Base-by-base conservation (phyloP, 257 asterid genomes). In the Jacaranda mimosifolia region DNA sequence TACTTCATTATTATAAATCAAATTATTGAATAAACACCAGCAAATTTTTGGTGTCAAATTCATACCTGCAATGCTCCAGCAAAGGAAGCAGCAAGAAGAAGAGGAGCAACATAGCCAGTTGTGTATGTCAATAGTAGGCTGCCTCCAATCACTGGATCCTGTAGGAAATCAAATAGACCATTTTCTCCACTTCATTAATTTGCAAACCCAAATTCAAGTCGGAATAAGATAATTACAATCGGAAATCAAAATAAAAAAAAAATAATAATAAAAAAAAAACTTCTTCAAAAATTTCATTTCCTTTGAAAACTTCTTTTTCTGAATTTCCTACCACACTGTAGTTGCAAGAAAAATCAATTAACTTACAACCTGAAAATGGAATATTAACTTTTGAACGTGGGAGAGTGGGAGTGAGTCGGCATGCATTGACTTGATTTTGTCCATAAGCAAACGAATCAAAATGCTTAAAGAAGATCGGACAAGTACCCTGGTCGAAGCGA, bases 41-140 rank as follows among this genome's bases (percentile, higher is more conserved):
- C 1, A 18, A 65, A 15, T 17, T 42, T 67, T 68, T 51, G 43
- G 72, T 60, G 35, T 17, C 63, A 38, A 53, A 64, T 49, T n/a
- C 43, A 12, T 86, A 92, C 98, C 98, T 91, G 98, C 85, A 94
- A 76, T 84, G 96, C 98, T 68, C 99, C 99, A 39, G 99, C 98
- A 81, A 94, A 94, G 69, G 99, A 92, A 81, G 99, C 99, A 48
- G 98, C 99, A 77, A 94, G 92, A 77, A 92, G 98, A 80, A 94
- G 89, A 76, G 98, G 99, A 76, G 98, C 89, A 70, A 94, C 96
- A 49, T 94, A 94, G 72, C 99, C 97, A 19, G 98, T 94, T 40
- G 99, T 94, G 88, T 94, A 94, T 10, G 97, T 87, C 85, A 94
- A 84, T 15, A 94, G 88, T 73, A 94, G 86, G 85, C 99, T 92